These are phyloP conservation scores for Starmerella bombi DNA, from an alignment of 805 yeast genomes.

Conservation along the genomic window DNA sequence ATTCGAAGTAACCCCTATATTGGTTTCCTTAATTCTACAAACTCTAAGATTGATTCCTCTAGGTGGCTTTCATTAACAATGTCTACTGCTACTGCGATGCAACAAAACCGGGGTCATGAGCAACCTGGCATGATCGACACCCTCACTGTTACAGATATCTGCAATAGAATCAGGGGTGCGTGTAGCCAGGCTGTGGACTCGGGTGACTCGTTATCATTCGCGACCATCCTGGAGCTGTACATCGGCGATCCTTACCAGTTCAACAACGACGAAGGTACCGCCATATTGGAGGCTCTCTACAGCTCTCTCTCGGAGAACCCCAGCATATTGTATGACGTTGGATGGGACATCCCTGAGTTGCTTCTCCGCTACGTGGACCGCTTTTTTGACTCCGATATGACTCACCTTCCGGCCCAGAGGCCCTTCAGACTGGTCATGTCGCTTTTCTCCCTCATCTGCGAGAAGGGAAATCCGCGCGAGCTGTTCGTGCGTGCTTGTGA, in stretches of 20 bases:
- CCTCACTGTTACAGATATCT: constrained; percentile 10
- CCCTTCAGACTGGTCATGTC: constrained; percentile 22
- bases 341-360: constrained; percentile 83
- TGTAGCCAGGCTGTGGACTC: constrained; percentile 27
- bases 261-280: constrained; percentile 35
- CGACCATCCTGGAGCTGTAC: constrained; percentile 57
- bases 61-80: too few species aligned
- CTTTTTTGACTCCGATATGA: constrained; percentile 9
- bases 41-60: too few species aligned
- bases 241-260: constrained; percentile 38
- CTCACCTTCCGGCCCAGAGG: constrained; percentile 28
- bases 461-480: constrained; percentile 69
- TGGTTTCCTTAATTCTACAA: too few species aligned
- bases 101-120: not conserved
- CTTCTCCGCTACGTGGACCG: constrained; percentile 40
- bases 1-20: too few species aligned
- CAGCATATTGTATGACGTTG: constrained; percentile 50
- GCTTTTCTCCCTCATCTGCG: constrained; percentile 51
- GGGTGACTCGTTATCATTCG: constrained; percentile 53
- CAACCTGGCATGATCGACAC: not conserved
- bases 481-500: constrained; percentile 60
- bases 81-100: not conserved
- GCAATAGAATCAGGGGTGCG: constrained; percentile 13
- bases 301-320: constrained; percentile 36
- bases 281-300: constrained; percentile 20